A percentile compares a stretch with the other conserved stretches of the same genome.
Conservation (phyloP, 148 eudicot genomes). For the Persicaria maculosa region DNA sequence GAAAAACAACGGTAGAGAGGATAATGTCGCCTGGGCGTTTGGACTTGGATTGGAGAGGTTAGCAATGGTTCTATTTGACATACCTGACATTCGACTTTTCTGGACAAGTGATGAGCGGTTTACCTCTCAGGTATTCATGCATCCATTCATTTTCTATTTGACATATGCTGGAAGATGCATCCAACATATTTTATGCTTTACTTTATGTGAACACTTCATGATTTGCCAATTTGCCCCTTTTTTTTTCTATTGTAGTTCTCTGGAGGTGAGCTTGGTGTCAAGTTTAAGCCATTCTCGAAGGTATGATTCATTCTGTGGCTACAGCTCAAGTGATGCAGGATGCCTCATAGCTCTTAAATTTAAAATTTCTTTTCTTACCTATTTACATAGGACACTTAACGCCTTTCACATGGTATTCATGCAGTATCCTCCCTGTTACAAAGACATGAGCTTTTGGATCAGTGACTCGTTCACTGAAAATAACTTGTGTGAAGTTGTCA, state of each 20-base stretch:
- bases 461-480: conserved; percentile 86
- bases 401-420: conserved; percentile 9
- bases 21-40: conserved; percentile 95
- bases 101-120: conserved; percentile 88
- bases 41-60: conserved; percentile 96
- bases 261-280: conserved; percentile 73
- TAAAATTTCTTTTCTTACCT: conserved; percentile 3
- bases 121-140: conserved; percentile 65
- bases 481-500: conserved; percentile 89
- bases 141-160: neutral
- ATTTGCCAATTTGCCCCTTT: neutral
- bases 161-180: neutral
- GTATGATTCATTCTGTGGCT: conserved; percentile 21
- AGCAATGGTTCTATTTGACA: conserved; percentile 94
- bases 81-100: conserved; percentile 94
- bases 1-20: conserved; percentile 58
- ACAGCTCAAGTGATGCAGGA: neutral
- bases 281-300: conserved; percentile 96
- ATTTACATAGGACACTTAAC: neutral
- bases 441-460: conserved; percentile 97
- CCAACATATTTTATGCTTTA: neutral
- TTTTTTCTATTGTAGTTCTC: conserved; percentile 51
- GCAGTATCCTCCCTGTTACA: conserved; percentile 95
- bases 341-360: neutral
- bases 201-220: neutral